phyloP scores from a whole-genome alignment of 768 basidiomycete genomes.

The Tylopilus balloui region DNA sequence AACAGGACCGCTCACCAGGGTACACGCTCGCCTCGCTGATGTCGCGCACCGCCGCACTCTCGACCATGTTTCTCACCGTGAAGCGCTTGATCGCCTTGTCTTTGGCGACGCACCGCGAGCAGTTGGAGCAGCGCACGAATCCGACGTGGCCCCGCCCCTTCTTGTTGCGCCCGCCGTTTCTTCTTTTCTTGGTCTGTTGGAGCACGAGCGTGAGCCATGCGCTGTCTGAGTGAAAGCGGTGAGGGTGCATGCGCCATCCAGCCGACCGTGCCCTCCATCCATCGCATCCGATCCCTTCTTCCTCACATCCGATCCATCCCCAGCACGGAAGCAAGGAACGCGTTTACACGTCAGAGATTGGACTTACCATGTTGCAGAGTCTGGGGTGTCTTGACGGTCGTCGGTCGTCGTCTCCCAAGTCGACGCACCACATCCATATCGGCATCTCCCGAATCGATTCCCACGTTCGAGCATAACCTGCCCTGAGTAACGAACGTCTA shows the following conservation, averaged over 20 bases:
- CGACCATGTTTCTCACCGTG: slow-evolving; percentile 99
- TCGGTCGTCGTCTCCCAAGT: slow-evolving; percentile 16
- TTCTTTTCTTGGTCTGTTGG: slow-evolving; percentile 93
- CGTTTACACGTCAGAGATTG: background rate
- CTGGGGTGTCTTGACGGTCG: slow-evolving; percentile 21
- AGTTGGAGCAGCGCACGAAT: slow-evolving; percentile 98
- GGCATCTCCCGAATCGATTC: slow-evolving; percentile 22
- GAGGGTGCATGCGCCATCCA: slow-evolving; percentile 9
- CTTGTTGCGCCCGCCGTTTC: slow-evolving; percentile 99
- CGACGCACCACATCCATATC: slow-evolving; percentile 7
- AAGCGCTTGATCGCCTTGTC: slow-evolving; percentile 99
- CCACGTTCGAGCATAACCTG: slow-evolving; percentile 22
- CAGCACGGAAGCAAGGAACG: background rate
- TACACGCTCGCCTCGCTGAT: slow-evolving; percentile 96
- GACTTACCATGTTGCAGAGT: slow-evolving; percentile 31
- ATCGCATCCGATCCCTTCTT: background rate
- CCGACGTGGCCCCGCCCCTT: slow-evolving; percentile 95
- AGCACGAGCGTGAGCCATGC: background rate
- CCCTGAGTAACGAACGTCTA: slow-evolving; percentile 17
- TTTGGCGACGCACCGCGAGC: slow-evolving; percentile 95
- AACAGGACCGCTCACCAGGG: slow-evolving; percentile 52
- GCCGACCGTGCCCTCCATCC: slow-evolving; percentile 2
- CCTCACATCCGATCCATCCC: background rate
- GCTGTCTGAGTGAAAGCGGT: background rate
- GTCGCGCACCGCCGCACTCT: slow-evolving; percentile 96